A percentile compares a stretch with the other conserved stretches of the same genome.
These are phyloP conservation scores for Flaveria bidentis DNA, from an alignment of 129 eudicot species.

Conservation along the genomic window DNA sequence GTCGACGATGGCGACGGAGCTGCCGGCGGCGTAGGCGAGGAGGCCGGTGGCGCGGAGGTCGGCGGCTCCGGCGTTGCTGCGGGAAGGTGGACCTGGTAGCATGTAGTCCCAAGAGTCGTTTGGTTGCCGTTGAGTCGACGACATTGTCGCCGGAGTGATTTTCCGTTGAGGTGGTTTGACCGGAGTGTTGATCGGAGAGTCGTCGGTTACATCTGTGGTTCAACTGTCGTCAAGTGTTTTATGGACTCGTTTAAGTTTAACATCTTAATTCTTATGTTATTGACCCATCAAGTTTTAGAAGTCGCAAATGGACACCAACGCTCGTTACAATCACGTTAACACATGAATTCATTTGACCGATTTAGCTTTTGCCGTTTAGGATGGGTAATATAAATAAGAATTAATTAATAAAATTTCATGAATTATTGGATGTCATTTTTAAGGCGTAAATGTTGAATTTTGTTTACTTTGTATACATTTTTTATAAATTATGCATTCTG, in stretches of 20 bases:
- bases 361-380: no score
- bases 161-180: slow-evolving; percentile 23
- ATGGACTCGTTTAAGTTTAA: neutral
- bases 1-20: slow-evolving; percentile 33
- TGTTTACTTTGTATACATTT: no score
- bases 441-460: no score
- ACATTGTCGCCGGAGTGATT: slow-evolving; percentile 26
- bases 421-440: no score
- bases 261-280: no score
- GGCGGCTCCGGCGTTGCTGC: slow-evolving; percentile 39
- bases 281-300: no score
- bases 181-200: slow-evolving; percentile 8
- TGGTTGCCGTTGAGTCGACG: slow-evolving; percentile 36
- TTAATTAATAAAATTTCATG: no score
- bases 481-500: no score
- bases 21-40: slow-evolving; percentile 48
- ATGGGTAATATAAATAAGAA: no score
- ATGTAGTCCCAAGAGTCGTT: slow-evolving; percentile 58
- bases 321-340: no score
- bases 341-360: no score
- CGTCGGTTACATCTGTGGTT: slow-evolving; percentile 10
- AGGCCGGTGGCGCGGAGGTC: slow-evolving; percentile 45
- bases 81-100: slow-evolving; percentile 81
- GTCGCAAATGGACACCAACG: no score
- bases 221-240: slow-evolving; percentile 25